Conservation (phyloP, 1,139 yeast species). For the Kurtzmaniella quercitrusa region DNA sequence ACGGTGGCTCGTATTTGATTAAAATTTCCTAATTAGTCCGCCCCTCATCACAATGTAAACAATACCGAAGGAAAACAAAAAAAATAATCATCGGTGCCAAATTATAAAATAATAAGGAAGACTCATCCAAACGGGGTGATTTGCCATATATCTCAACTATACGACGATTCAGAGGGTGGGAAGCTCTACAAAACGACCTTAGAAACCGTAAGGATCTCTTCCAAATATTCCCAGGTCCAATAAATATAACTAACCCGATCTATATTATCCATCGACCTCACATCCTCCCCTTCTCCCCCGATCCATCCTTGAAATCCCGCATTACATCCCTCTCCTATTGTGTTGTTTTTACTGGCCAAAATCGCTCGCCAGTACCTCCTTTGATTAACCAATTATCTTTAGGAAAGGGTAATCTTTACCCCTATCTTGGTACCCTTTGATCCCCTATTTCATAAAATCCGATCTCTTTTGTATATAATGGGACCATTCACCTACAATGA, state of each 20-base stretch:
- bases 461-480: constrained; percentile 9
- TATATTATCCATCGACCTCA: too few species aligned
- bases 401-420: background rate
- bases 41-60: background rate
- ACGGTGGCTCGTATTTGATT: background rate
- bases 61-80: background rate
- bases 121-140: background rate
- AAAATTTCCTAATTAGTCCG: background rate
- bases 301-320: background rate
- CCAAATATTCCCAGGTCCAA: too few species aligned
- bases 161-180: background rate
- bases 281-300: too few species aligned
- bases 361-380: background rate
- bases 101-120: background rate
- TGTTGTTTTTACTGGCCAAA: background rate
- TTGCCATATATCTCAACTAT: background rate
- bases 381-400: background rate
- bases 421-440: background rate
- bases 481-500: constrained; percentile 18
- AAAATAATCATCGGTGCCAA: background rate
- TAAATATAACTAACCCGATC: too few species aligned
- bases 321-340: background rate
- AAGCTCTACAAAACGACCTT: background rate
- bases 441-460: too few species aligned
- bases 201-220: too few species aligned